A percentile compares a stretch with the other conserved stretches of the same genome.
Conservation (phyloP, 805 yeast species). For the Metschnikowia kunwiensis region DNA sequence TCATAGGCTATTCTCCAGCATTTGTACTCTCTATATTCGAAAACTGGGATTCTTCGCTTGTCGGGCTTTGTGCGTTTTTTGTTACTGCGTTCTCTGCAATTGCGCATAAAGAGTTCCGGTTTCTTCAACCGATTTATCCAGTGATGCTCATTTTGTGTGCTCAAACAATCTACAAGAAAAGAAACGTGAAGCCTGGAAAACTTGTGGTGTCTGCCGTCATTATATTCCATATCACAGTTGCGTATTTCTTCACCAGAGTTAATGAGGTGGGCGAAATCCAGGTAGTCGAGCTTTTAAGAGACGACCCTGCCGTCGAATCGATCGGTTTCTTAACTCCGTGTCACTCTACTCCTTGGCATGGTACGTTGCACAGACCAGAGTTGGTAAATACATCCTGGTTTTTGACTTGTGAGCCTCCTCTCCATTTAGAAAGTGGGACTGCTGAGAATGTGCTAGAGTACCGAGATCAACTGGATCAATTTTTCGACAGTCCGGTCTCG, state of each 20-base stretch:
- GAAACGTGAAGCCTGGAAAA: constrained; percentile 1
- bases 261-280: constrained; percentile 87
- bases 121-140: constrained; percentile 83
- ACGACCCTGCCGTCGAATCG: constrained; percentile 38
- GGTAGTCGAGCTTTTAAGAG: constrained; percentile 53
- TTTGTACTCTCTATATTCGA: constrained; percentile 30
- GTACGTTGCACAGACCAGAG: constrained; percentile 64
- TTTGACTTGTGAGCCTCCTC: constrained; percentile 90
- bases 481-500: constrained; percentile 62
- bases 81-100: constrained; percentile 59
- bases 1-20: constrained; percentile 65
- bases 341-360: constrained; percentile 95
- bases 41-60: constrained; percentile 19
- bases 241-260: constrained; percentile 53
- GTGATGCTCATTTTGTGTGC: constrained; percentile 55
- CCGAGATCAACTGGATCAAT: constrained; percentile 82
- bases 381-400: constrained; percentile 54
- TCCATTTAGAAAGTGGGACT: constrained; percentile 33
- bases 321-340: constrained; percentile 92
- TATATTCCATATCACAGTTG: constrained; percentile 39
- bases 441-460: constrained; percentile 40
- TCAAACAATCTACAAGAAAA: not conserved
- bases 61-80: constrained; percentile 38
- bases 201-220: constrained; percentile 16
- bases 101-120: constrained; percentile 87